A percentile compares a stretch with the other conserved stretches of the same genome.
Conservation (phyloP, 352 stramenopile species). For the Phytopythium cucurbitacearum region DNA sequence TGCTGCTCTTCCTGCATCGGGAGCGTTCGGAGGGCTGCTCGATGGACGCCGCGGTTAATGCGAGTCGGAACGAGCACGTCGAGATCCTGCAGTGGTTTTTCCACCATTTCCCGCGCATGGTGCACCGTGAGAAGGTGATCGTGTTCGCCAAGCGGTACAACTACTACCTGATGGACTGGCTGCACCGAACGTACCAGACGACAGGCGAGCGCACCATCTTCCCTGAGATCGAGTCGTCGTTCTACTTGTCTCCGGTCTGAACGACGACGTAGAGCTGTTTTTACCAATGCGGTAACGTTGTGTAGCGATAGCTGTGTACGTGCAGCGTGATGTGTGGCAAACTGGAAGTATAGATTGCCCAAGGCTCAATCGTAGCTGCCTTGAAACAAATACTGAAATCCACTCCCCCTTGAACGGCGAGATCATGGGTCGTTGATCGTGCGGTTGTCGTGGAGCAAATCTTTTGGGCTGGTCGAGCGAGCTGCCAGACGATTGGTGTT, state of each 20-base stretch:
- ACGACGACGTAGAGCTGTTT: constrained; percentile 10
- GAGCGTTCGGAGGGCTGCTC: constrained; percentile 21
- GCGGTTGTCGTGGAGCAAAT: no score
- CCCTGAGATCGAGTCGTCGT: constrained; percentile 31
- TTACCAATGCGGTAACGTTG: no score
- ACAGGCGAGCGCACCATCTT: constrained; percentile 25
- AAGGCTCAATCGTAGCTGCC: constrained; percentile 3
- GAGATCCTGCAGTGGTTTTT: constrained; percentile 35
- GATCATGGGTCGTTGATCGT: no score
- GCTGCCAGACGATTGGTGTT: no score
- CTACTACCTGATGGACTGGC: constrained; percentile 37
- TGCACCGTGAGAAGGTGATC: constrained; percentile 34
- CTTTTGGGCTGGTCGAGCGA: no score
- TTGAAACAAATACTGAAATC: neutral
- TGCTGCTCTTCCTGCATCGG: constrained; percentile 31
- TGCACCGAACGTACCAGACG: constrained; percentile 31
- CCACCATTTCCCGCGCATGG: constrained; percentile 25
- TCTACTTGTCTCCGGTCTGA: constrained; percentile 26
- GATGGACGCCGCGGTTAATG: constrained; percentile 27
- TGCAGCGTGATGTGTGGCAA: no score
- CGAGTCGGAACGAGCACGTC: constrained; percentile 28
- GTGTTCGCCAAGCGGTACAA: constrained; percentile 35
- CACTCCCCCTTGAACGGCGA: no score
- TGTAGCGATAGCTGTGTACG: no score
- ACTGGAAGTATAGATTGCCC: constrained; percentile 1